Conservation (phyloP, 495 filamentous ascomycete species). For the Trichocladium uniseriatum region DNA sequence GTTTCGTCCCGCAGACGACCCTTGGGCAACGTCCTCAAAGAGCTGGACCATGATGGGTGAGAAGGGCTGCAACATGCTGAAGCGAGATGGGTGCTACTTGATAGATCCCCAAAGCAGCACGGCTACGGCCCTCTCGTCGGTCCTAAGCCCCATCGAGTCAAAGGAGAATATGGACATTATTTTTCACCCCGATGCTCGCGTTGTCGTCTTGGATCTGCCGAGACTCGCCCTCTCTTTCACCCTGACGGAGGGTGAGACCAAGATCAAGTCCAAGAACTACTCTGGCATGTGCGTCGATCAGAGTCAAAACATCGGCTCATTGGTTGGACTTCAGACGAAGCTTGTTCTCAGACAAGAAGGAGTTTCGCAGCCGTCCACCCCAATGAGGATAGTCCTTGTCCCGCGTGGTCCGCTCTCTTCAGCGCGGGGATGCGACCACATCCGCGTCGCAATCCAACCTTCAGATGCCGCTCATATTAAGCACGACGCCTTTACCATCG, state of each 20-base stretch:
- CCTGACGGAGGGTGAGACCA: neutral
- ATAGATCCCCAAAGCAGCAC: constrained; percentile 8
- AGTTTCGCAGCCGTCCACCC: neutral
- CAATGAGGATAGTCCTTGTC: constrained; percentile 39
- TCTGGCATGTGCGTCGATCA: constrained; percentile 43
- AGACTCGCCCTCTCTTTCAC: constrained; percentile 12
- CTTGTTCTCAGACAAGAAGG: constrained; percentile 37
- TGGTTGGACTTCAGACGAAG: constrained; percentile 46
- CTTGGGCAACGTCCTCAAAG: constrained; percentile 29
- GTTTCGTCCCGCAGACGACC: constrained; percentile 36
- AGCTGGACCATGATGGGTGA: constrained; percentile 8
- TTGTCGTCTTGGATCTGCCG: constrained; percentile 5
- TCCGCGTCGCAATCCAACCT: constrained; percentile 32
- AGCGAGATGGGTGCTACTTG: neutral
- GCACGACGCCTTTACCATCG: constrained; percentile 36
- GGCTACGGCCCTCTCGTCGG: neutral
- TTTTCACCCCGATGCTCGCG: neutral
- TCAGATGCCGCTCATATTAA: constrained; percentile 12
- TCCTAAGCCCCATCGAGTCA: constrained; percentile 7
- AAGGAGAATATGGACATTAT: constrained; percentile 4
- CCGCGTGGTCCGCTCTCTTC: constrained; percentile 36
- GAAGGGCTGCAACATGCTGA: neutral
- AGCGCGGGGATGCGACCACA: constrained; percentile 24
- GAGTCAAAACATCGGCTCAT: constrained; percentile 40
- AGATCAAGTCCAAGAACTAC: constrained; percentile 17